These are phyloP conservation scores for Penicillium diatomitis DNA, from an alignment of 495 filamentous ascomycete species.

Conservation along the genomic window DNA sequence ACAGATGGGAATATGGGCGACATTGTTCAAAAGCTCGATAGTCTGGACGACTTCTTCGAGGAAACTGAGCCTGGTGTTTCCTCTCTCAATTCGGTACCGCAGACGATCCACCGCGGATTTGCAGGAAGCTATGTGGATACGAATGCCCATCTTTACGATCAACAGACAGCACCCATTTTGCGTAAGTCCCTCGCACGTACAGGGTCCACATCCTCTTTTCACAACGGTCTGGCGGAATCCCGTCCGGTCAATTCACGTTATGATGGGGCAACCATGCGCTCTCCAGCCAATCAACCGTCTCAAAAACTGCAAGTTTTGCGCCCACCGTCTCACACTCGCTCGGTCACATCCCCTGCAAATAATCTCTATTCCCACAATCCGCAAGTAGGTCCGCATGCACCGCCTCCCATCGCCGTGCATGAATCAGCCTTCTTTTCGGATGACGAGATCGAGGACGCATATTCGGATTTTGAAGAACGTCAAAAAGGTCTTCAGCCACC, in stretches of 20 bases:
- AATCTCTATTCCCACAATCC: constrained; percentile 39
- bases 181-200: constrained; percentile 69
- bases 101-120: constrained; percentile 53
- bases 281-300: constrained; percentile 22
- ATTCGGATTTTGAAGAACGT: constrained; percentile 40
- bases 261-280: constrained; percentile 55
- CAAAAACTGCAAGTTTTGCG: constrained; percentile 28
- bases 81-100: constrained; percentile 26
- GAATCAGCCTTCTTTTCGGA: constrained; percentile 50
- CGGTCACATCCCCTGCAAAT: constrained; percentile 61
- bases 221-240: constrained; percentile 75
- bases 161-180: constrained; percentile 84
- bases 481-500: constrained; percentile 41
- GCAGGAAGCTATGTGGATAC: constrained; percentile 61
- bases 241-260: constrained; percentile 46
- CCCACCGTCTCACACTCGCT: constrained; percentile 57
- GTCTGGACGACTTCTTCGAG: constrained; percentile 92
- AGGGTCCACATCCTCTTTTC: constrained; percentile 68
- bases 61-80: constrained; percentile 46
- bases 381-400: constrained; percentile 17
- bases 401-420: constrained; percentile 20
- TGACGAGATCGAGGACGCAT: constrained; percentile 40
- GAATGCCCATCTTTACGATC: constrained; percentile 83
- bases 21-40: constrained; percentile 82
- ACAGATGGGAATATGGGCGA: constrained; percentile 72